Evolutionary conservation across 2,329 filamentous ascomycete species (phyloP).

Genomic region (Penicillium sp.): DNA sequence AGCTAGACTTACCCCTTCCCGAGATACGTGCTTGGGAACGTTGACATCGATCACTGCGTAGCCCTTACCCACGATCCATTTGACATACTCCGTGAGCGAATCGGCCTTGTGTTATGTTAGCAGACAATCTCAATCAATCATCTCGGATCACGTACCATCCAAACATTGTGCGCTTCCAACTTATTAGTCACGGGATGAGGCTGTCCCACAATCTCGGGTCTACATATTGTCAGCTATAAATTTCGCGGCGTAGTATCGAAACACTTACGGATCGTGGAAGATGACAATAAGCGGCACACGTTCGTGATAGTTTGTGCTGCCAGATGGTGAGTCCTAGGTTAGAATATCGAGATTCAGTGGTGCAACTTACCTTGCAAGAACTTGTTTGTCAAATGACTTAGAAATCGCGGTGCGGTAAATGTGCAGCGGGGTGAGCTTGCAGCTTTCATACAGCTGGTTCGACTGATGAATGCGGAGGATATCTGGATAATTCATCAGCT

Average conservation of each 20-base stretch:
- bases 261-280: conserved; percentile 80
- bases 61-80: conserved; percentile 73
- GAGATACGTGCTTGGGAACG: conserved; percentile 73
- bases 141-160: conserved; percentile 65
- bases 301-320: conserved; percentile 63
- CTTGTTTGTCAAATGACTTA: conserved; percentile 80
- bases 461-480: conserved; percentile 76
- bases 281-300: conserved; percentile 74
- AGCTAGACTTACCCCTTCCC: conserved; percentile 55
- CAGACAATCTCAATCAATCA: conserved; percentile 8
- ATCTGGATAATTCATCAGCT: conserved; percentile 50
- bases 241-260: background rate
- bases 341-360: conserved; percentile 1
- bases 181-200: conserved; percentile 69
- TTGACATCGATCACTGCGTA: conserved; percentile 92
- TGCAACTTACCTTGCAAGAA: conserved; percentile 67
- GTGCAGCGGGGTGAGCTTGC: conserved; percentile 76
- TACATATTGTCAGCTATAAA: conserved; percentile 34
- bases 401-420: conserved; percentile 73
- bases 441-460: conserved; percentile 66
- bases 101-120: conserved; percentile 64
- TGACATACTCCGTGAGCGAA: conserved; percentile 74
- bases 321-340: background rate
- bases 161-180: conserved; percentile 80
- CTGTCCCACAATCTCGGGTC: conserved; percentile 69